Evolutionary conservation across 2,329 filamentous ascomycete species (phyloP).

Genomic region (Botrytis elliptica): DNA sequence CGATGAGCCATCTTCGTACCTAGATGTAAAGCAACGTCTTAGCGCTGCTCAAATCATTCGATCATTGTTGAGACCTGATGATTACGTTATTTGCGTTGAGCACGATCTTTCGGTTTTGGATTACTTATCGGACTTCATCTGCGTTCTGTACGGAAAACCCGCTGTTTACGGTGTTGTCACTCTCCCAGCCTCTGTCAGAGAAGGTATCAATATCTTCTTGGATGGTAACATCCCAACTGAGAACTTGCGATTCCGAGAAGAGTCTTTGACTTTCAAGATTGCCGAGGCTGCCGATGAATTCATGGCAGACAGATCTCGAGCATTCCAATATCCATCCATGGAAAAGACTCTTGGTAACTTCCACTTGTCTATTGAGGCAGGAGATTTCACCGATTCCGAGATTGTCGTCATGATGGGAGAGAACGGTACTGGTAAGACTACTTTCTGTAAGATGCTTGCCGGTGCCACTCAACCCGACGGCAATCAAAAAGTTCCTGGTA

Average conservation of each 20-base stretch:
- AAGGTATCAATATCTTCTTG: conserved; percentile 99
- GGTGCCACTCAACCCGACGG: conserved; percentile 90
- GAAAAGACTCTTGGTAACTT: conserved; percentile 90
- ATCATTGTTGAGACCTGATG: conserved; percentile 79
- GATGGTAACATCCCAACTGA: conserved; percentile 98
- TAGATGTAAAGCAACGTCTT: conserved; percentile 98
- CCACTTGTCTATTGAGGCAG: conserved; percentile 75
- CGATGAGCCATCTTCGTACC: conserved; percentile 96
- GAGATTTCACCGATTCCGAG: conserved; percentile 94
- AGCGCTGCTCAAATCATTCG: conserved; percentile 90
- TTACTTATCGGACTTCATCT: conserved; percentile 98
- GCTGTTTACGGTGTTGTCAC: conserved; percentile 98
- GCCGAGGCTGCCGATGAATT: conserved; percentile 88
- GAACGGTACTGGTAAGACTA: conserved; percentile 99
- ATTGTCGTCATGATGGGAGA: conserved; percentile 99
- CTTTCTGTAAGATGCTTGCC: conserved; percentile 94
- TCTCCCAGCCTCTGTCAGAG: conserved; percentile 89
- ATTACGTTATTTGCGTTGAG: conserved; percentile 98
- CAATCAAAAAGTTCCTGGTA: conserved; percentile 74
- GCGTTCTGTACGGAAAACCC: conserved; percentile 92
- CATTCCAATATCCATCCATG: conserved; percentile 86
- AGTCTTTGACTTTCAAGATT: conserved; percentile 93
- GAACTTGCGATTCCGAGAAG: conserved; percentile 96
- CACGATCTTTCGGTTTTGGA: conserved; percentile 98
- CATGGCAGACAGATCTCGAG: conserved; percentile 77